Conservation (phyloP, 75 land plant species). For the Picea glauca region DNA sequence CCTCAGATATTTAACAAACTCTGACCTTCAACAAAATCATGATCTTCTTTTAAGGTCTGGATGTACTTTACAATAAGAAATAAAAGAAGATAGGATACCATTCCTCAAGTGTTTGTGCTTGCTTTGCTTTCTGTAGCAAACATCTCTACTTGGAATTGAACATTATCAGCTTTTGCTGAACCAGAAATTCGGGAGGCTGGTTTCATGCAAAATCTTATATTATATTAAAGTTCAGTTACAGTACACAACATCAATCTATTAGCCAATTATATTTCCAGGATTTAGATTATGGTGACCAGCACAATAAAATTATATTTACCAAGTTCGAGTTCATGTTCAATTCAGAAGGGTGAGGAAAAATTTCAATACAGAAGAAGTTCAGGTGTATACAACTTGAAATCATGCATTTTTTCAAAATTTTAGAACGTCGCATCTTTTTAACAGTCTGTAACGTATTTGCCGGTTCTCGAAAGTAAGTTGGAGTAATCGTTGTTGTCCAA, state of each 20-base stretch:
- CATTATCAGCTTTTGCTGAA: neutral
- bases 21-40: too few species aligned
- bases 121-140: neutral
- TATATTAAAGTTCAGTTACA: neutral
- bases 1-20: too few species aligned
- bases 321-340: neutral
- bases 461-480: too few species aligned
- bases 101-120: neutral
- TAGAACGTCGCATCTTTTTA: neutral
- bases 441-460: neutral
- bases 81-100: neutral
- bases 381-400: neutral
- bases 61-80: neutral
- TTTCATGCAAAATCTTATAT: neutral
- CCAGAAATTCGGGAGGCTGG: neutral
- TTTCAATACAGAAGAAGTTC: too few species aligned
- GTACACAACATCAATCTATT: neutral
- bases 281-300: neutral
- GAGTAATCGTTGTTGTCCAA: too few species aligned
- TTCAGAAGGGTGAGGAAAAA: neutral
- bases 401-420: neutral
- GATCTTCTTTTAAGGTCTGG: neutral
- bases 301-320: neutral
- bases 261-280: neutral
- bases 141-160: neutral